Base-by-base conservation (phyloP, 2,329 filamentous ascomycete species). In the Cryphonectria japonica region DNA sequence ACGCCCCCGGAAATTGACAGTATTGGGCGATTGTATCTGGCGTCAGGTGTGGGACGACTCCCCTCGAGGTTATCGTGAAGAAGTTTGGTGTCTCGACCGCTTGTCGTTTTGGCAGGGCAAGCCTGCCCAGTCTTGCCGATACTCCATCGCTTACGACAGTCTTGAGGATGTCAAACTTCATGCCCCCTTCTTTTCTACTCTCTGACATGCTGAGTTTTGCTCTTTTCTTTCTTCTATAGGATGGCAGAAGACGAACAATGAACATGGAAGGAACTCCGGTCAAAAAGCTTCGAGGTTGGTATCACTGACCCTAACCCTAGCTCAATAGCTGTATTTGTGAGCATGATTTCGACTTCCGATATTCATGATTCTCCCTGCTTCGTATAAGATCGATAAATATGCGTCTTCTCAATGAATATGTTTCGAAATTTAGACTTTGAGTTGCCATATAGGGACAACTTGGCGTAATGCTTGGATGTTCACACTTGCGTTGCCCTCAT, bases 31-130 rank as follows among this genome's bases (percentile, higher is more conserved):
- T 85, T 73, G 92, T 92, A 83, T 99, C 96, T 54, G 94, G 95
- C 3, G 95, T 93, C 74, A 99, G 82, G 82, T 99, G 96, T 67
- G 96, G 94, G 50, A 98, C 84, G 1, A 88, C 89, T 32, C 96
- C 96, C 77, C 96, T 88, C 46, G 96, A 98, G 3, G 93, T 92
- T 75, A 92, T 85, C 66, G 89, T 91, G 71, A 97, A 83, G 80
- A 92, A 97, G 78, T 92, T 92, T 60, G 96, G 96, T 41, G 96
- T 99, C 29, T 92, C 84, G 74, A 98, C 85, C n/a, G 86, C 81
- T 73, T 85, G 88, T 71, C 92, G 86, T 59, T 81, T 89, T 76
- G 80, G 84, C 7, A 96, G 79, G 5, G 85, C 82, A 34, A 98
- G 82, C 67, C 84, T 85, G 4, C 93, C 94, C 11, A 95, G 82